Conservation (phyloP, 768 basidiomycete species). For the Royoungia palumana region DNA sequence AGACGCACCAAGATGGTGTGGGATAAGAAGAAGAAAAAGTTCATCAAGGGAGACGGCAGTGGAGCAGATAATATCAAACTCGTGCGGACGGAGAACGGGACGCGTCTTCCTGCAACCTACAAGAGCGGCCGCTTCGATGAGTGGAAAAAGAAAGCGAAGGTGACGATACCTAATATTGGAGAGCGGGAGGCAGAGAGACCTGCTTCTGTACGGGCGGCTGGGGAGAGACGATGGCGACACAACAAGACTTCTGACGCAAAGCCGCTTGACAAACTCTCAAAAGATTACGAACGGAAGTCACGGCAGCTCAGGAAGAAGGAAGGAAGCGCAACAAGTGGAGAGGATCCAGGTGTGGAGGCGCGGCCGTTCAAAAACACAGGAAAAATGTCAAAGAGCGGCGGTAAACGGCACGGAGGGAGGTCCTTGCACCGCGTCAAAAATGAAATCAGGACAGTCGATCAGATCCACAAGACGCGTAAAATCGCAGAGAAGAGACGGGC, state of each 20-base stretch:
- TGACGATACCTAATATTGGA: slow-evolving; percentile 76
- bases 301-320: slow-evolving; percentile 60
- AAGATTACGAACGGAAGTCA: slow-evolving; percentile 70
- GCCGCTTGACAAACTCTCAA: slow-evolving; percentile 70
- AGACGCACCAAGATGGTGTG: slow-evolving; percentile 66
- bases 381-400: slow-evolving; percentile 31
- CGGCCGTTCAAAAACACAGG: slow-evolving; percentile 24
- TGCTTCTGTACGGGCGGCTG: slow-evolving; percentile 28
- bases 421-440: slow-evolving; percentile 62
- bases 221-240: slow-evolving; percentile 72
- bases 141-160: slow-evolving; percentile 80
- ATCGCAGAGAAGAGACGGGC: slow-evolving; percentile 59
- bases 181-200: slow-evolving; percentile 61
- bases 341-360: slow-evolving; percentile 22
- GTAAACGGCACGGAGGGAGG: slow-evolving; percentile 56
- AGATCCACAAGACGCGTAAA: slow-evolving; percentile 78
- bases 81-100: slow-evolving; percentile 89
- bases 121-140: slow-evolving; percentile 93
- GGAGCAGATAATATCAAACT: slow-evolving; percentile 94
- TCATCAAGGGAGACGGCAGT: slow-evolving; percentile 77
- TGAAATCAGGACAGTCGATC: slow-evolving; percentile 84
- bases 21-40: slow-evolving; percentile 97
- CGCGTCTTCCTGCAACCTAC: slow-evolving; percentile 86
- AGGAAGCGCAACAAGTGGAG: slow-evolving; percentile 29
- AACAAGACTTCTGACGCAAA: slow-evolving; percentile 61